Evolutionary conservation across 768 basidiomycete genomes (phyloP), one percentile per base, ranked within the genome.

Genomic region (Suillus discolor): DNA sequence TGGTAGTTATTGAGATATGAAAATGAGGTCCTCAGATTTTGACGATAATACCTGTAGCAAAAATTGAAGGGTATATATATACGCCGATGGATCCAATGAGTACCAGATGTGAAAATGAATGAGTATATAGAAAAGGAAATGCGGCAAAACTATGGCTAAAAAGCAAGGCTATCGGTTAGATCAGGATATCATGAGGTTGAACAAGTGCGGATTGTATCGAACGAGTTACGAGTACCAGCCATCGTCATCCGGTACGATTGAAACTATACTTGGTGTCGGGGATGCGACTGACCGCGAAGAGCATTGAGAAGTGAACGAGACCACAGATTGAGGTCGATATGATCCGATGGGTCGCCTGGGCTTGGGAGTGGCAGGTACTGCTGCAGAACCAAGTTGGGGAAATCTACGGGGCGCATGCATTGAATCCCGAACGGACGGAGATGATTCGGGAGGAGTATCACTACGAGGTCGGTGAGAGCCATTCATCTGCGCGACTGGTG

Each of bases 211-310:
- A 60, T 38, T 54, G 42, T 31, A 25, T 60, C 18, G 25, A 25
- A n/a, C 41, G 39, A 57, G 31, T 36, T 75, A 92, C 70, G 80
- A 79, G 85, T 87, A 94, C 93, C 93, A 95, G 42, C 93, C 93
- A 57, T 94, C 89, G 1, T 87, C 82, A 49, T 86, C 86, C 65
- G 89, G 91, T 11, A 88, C 83, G 36, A 85, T 80, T 25, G 91
- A 92, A n/a, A 89, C 88, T 2, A 80, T 85, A 71, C 93, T 94
- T 31, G 87, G 88, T 34, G 93, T 88, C 9, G 93, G 93, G 2
- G 93, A 94, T 16, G 88, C 82, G 23, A 79, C 73, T 49, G 79
- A 77, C 15, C 54, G 70, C 3, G 77, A 73, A 38, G 80, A 79
- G 64, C 72, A 76, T 41, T 71, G 44, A 63, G 61, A 62, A 36